Evolutionary conservation across 306 rosid genomes (phyloP).

Genomic region (Inga oerstediana): DNA sequence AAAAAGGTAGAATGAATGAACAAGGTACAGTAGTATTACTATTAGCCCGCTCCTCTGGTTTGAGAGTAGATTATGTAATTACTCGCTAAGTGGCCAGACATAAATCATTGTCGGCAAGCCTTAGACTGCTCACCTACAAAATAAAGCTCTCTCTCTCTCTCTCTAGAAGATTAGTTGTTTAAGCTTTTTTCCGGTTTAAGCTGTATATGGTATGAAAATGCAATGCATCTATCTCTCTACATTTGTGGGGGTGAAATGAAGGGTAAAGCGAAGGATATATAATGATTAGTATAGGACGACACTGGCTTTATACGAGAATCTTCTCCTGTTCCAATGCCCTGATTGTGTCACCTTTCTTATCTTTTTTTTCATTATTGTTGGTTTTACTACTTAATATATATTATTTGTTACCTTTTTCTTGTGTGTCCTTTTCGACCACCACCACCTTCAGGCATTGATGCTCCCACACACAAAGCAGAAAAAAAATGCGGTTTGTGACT

Average conservation of each 20-base stretch:
- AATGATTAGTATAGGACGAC: slow-evolving; percentile 72
- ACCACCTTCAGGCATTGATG: slow-evolving; percentile 32
- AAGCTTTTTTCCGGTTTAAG: slow-evolving; percentile 21
- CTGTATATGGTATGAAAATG: slow-evolving; percentile 14
- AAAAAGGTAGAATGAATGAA: not conserved
- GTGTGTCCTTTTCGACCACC: slow-evolving; percentile 44
- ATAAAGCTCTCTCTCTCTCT: slow-evolving; percentile 27
- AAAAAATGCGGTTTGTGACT: slow-evolving; percentile 38
- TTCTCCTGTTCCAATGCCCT: slow-evolving; percentile 61
- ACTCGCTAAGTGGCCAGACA: slow-evolving; percentile 55
- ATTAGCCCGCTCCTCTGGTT: slow-evolving; percentile 16
- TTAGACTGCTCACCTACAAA: slow-evolving; percentile 62
- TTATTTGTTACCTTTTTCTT: slow-evolving; percentile 36
- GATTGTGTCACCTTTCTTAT: slow-evolving; percentile 36
- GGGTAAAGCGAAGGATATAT: slow-evolving; percentile 40
- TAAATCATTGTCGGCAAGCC: slow-evolving; percentile 67
- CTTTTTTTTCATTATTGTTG: slow-evolving; percentile 31
- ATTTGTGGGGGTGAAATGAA: slow-evolving; percentile 31
- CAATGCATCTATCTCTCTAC: slow-evolving; percentile 44
- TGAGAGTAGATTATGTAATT: slow-evolving; percentile 34
- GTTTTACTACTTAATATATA: slow-evolving; percentile 24
- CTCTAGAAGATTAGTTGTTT: slow-evolving; percentile 24
- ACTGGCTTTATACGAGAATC: slow-evolving; percentile 82
- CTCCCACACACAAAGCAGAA: slow-evolving; percentile 38
- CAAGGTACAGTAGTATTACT: not conserved